Evolutionary conservation across 2,329 filamentous ascomycete genomes (phyloP), one percentile per base, ranked within the genome.

Genomic region (Pseudogymnoascus sp.): DNA sequence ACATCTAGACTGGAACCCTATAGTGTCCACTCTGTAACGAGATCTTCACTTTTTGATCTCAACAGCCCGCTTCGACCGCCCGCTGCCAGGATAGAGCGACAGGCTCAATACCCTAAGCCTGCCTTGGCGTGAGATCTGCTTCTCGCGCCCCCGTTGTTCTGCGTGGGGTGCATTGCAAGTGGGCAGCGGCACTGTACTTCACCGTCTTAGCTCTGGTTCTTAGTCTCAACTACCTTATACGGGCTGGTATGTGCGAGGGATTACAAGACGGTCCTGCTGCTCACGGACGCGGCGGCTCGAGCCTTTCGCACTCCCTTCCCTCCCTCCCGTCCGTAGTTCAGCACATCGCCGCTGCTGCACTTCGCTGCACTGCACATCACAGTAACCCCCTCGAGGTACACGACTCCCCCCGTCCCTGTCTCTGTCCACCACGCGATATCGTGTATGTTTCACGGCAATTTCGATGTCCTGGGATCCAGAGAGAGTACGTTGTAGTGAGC

Each of bases 301-400:
- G 25, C 45, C 45, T 52, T 52, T 52, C 25, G 31, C 45, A 52
- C 23, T 28, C 43, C 45, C 45, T 52, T 52, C 45, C 45, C 43
- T 52, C 45, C 45, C 45, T 52, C 45, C 45, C 45, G 45, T 18
- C 45, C 45, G 45, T 52, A 52, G 45, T 31, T 52, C 45, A 52
- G 45, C 45, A 31, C 45, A 52, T 52, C 45, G 45, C 23, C 43
- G 43, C 43, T 21, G 43, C 23, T 52, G 14, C 23, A 52, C 43
- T 25, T 25, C 21, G 43, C 43, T 52, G 43, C 23, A 52, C 23
- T 8, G 23, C 23, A 52, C 43, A 52, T 52, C 43, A 52, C 43
- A n/a, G 23, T 52, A 52, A 52, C 43, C 23, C 28, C 14, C 43
- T 52, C 14, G n/a, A 52, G 43, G 43, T 52, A 52, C 43, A 52